Percentiles rank a stretch among this genome's conserved stretches.
Conservation (phyloP, 2,329 filamentous ascomycete genomes). For the Zymoseptoria brevis region DNA sequence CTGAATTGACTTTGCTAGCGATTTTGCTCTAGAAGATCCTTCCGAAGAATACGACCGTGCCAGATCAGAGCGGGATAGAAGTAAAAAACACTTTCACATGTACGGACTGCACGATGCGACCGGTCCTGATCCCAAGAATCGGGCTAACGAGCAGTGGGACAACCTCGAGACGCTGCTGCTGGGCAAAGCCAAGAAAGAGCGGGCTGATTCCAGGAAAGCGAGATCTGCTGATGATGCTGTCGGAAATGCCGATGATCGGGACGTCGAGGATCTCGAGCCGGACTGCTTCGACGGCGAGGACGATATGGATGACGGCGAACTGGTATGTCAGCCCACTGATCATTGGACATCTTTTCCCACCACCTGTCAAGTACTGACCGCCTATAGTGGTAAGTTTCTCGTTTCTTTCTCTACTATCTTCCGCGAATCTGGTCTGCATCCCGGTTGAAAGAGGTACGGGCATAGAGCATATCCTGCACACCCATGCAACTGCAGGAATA, state of each 20-base stretch:
- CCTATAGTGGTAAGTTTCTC: not conserved
- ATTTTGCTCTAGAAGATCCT: not conserved
- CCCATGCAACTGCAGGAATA: not conserved
- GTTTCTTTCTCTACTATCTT: not conserved
- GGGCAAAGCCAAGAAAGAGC: not conserved
- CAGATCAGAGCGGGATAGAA: not conserved
- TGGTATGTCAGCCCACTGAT: not conserved
- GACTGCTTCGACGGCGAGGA: not conserved
- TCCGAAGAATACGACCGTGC: not conserved
- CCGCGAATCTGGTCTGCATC: not conserved
- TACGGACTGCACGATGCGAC: not conserved
- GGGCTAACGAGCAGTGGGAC: not conserved
- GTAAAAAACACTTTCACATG: not conserved
- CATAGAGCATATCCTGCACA: not conserved
- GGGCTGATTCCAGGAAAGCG: not conserved
- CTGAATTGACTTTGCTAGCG: not conserved
- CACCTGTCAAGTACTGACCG: not conserved
- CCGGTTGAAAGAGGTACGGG: not conserved
- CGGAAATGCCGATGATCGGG: not conserved
- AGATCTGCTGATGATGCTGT: not conserved
- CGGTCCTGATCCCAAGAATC: not conserved
- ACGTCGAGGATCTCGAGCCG: not conserved
- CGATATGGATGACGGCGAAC: not conserved
- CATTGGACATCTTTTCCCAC: not conserved
- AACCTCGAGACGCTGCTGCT: not conserved